phyloP scores from a whole-genome alignment of 1,284 basidiomycete species.

The Rhodotorula mucilaginosa region DNA sequence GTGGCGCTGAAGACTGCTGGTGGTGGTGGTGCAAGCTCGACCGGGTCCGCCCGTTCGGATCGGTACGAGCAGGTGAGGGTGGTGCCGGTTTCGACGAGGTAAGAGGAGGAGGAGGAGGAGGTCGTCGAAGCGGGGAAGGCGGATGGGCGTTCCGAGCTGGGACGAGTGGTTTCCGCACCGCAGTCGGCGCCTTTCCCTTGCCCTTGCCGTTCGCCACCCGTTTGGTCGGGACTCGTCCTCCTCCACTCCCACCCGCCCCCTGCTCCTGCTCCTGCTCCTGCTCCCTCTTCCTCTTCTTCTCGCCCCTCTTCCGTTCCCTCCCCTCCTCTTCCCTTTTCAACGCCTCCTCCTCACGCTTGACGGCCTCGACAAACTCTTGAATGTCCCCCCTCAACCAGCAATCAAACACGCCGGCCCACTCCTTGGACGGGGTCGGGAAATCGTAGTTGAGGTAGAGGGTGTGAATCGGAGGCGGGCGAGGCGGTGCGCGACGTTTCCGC shows the following conservation, averaged over 20 bases:
- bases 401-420: conserved; percentile 91
- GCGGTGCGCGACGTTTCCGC: conserved; percentile 19
- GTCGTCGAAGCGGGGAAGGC: not conserved
- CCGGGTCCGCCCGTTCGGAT: not conserved
- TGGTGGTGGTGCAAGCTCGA: not conserved
- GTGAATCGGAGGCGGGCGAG: conserved; percentile 56
- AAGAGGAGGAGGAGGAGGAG: not conserved
- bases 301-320: not conserved
- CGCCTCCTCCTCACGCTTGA: conserved; percentile 22
- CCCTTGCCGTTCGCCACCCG: not conserved
- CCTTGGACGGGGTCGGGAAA: conserved; percentile 76
- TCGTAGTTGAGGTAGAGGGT: conserved; percentile 84
- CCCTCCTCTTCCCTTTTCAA: not conserved
- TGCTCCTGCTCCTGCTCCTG: not conserved
- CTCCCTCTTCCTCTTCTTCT: conserved; percentile 4
- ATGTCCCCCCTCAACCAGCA: conserved; percentile 87
- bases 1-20: not conserved
- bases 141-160: not conserved
- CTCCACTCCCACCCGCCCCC: not conserved
- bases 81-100: not conserved
- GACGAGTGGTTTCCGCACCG: not conserved
- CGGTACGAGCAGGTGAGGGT: not conserved
- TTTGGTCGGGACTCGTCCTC: not conserved
- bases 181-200: not conserved
- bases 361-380: conserved; percentile 64